Evolutionary conservation across 2,329 filamentous ascomycete species (phyloP).

Genomic region (Paecilomyces fulvus): DNA sequence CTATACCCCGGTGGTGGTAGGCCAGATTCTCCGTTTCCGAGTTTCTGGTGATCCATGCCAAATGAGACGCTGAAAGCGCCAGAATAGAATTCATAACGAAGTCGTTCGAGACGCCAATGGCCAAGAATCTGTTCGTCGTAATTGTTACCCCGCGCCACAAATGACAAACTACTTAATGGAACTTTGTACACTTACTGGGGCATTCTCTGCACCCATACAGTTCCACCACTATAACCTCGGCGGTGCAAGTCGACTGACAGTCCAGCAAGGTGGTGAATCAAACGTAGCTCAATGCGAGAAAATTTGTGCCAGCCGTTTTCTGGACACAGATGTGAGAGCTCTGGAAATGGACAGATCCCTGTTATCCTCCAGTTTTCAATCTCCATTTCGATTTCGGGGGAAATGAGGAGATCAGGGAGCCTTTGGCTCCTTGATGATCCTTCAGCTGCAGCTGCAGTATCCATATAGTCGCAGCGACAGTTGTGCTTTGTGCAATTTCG

Average conservation of each 20-base stretch:
- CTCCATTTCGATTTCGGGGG: slow-evolving; percentile 70
- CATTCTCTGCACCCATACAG: slow-evolving; percentile 86
- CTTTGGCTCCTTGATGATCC: slow-evolving; percentile 44
- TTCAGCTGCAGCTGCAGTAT: slow-evolving; percentile 58
- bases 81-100: slow-evolving; percentile 94
- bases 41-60: slow-evolving; percentile 82
- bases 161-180: not conserved
- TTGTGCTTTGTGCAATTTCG: slow-evolving; percentile 99
- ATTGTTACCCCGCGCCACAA: not conserved
- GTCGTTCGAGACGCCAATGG: slow-evolving; percentile 68
- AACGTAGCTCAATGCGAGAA: slow-evolving; percentile 67
- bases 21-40: slow-evolving; percentile 78
- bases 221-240: slow-evolving; percentile 72
- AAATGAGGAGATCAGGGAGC: slow-evolving; percentile 66
- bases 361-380: slow-evolving; percentile 78
- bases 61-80: slow-evolving; percentile 88
- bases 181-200: slow-evolving; percentile 60
- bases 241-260: slow-evolving; percentile 75
- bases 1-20: slow-evolving; percentile 78
- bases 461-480: slow-evolving; percentile 96
- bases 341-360: slow-evolving; percentile 76
- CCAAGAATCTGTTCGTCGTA: slow-evolving; percentile 57
- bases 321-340: slow-evolving; percentile 64
- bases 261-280: slow-evolving; percentile 84
- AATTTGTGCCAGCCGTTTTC: slow-evolving; percentile 64